These are phyloP conservation scores for Blastocystis sp. DNA, from an alignment of 352 stramenopile species.

Conservation along the genomic window DNA sequence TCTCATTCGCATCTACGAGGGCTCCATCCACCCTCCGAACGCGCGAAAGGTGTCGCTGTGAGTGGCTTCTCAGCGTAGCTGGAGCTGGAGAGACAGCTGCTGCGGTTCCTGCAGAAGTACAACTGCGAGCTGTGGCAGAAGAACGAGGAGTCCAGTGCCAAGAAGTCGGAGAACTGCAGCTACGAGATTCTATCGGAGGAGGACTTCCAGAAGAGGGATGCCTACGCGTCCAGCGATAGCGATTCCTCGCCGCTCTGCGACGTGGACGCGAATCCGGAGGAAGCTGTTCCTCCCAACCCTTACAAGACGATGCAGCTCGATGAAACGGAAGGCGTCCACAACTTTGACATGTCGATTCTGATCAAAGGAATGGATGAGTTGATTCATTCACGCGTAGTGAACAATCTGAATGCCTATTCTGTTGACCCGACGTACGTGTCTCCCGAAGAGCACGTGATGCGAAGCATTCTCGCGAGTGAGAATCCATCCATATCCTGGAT, in stretches of 20 bases:
- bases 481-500: slow-evolving; percentile 41
- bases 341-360: background rate
- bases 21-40: slow-evolving; percentile 4
- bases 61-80: background rate
- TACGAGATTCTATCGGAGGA: slow-evolving; percentile 16
- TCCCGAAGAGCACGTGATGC: slow-evolving; percentile 27
- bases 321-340: background rate
- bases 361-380: background rate
- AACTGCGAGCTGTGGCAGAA: background rate
- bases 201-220: background rate
- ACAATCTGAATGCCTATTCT: slow-evolving; percentile 11
- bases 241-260: background rate
- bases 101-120: slow-evolving; percentile 41
- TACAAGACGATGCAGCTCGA: background rate
- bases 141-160: background rate
- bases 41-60: background rate
- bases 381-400: background rate
- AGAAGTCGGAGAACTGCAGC: background rate
- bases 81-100: background rate
- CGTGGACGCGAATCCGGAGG: background rate
- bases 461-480: background rate
- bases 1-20: background rate
- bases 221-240: background rate
- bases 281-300: background rate
- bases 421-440: slow-evolving; percentile 10